Evolutionary conservation across 768 basidiomycete species (phyloP).

Genomic region (Hypholoma sublateritium): DNA sequence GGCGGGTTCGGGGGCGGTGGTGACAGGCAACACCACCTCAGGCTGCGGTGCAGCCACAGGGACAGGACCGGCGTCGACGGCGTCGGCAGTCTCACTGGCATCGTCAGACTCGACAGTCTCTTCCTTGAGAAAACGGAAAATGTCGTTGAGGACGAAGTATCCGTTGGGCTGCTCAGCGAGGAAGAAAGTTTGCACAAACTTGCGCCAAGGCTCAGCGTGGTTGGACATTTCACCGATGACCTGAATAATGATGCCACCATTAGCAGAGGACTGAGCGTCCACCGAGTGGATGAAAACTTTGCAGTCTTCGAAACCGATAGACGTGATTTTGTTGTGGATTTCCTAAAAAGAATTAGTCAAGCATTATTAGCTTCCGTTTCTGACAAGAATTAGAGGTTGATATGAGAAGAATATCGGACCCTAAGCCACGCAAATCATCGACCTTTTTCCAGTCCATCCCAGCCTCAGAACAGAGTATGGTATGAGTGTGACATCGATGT

Average conservation of each 20-base stretch:
- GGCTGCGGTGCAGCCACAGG: conserved; percentile 29
- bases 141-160: conserved; percentile 99
- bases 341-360: conserved; percentile 72
- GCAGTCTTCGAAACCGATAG: conserved; percentile 93
- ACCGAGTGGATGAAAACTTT: conserved; percentile 99
- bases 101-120: conserved; percentile 84
- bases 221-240: conserved; percentile 99
- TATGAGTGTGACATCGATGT: no score
- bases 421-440: no score
- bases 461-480: no score
- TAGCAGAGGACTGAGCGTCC: conserved; percentile 93
- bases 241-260: conserved; percentile 97
- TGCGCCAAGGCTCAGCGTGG: conserved; percentile 87
- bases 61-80: conserved; percentile 34
- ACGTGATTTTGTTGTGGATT: conserved; percentile 95
- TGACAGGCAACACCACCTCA: conserved; percentile 18
- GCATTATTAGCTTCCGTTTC: neutral
- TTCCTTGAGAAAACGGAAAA: conserved; percentile 99
- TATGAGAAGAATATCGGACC: neutral
- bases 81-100: conserved; percentile 43
- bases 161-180: conserved; percentile 98
- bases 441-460: no score
- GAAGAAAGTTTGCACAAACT: conserved; percentile 99
- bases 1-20: conserved; percentile 28
- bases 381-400: conserved; percentile 1